Conservation (phyloP, 2,329 filamentous ascomycete genomes). For the Cordyceps cicadae region DNA sequence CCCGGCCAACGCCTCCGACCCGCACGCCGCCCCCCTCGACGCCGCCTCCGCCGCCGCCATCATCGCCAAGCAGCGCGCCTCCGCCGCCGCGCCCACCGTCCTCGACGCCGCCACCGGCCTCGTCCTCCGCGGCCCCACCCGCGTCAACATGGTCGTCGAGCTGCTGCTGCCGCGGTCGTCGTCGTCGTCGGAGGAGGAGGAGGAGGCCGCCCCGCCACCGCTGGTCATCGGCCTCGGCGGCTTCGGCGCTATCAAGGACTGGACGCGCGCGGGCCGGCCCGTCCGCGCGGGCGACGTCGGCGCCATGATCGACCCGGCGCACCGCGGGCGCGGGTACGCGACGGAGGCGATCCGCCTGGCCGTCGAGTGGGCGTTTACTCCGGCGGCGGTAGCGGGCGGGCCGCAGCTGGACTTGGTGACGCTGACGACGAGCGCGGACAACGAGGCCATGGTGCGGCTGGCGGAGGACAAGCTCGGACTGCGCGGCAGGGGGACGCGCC, state of each 20-base stretch:
- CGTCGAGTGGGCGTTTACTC: conserved; percentile 20
- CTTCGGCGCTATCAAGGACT: conserved; percentile 22
- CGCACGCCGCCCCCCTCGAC: conserved; percentile 15
- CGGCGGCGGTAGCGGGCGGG: conserved; percentile 15
- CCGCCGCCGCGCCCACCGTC: conserved; percentile 19
- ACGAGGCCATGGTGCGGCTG: conserved; percentile 19
- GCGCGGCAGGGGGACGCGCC: conserved; percentile 14
- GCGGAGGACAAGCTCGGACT: conserved; percentile 19
- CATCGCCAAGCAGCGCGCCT: conserved; percentile 19
- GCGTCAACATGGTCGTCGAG: conserved; percentile 21
- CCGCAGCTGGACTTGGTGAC: conserved; percentile 22
- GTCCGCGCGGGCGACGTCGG: conserved; percentile 21
- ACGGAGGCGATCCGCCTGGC: conserved; percentile 20
- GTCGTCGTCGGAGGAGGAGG: too few relatives aligned
- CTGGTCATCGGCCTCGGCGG: conserved; percentile 21
- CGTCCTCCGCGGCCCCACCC: conserved; percentile 17
- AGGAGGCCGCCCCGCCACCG: background rate
- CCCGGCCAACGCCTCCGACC: conserved; percentile 15
- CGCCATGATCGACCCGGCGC: conserved; percentile 19
- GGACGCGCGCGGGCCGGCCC: conserved; percentile 13
- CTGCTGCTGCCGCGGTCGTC: conserved; percentile 7
- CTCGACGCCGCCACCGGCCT: conserved; percentile 6
- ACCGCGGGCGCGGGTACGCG: conserved; percentile 19
- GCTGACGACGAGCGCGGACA: conserved; percentile 18
- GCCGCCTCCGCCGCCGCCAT: conserved; percentile 11